phyloP scores from a whole-genome alignment of 177 flowering plant species.

The Vitis hybrid region DNA sequence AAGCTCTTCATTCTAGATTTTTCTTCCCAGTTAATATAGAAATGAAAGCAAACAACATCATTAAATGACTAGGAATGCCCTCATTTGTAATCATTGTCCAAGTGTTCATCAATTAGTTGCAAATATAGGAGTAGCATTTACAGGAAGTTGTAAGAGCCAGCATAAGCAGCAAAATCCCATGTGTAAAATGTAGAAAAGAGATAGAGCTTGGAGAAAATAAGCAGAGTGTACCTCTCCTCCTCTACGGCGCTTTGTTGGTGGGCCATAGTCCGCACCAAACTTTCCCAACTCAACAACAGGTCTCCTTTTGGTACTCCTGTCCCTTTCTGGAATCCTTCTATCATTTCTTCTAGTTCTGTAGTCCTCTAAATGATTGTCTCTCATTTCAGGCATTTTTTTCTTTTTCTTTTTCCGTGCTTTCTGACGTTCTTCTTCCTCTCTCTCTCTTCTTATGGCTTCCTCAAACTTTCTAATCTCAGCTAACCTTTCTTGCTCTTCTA shows the following conservation, averaged over 20 bases:
- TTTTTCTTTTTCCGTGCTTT: constrained; percentile 68
- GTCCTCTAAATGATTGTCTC: constrained; percentile 60
- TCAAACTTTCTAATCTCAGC: constrained; percentile 54
- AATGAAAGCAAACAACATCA: too few species aligned
- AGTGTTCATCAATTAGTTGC: too few species aligned
- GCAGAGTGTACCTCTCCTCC: constrained; percentile 79
- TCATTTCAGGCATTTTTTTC: constrained; percentile 47
- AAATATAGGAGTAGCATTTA: background rate
- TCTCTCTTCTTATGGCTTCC: constrained; percentile 56
- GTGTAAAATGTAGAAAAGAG: background rate
- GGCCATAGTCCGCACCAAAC: constrained; percentile 49
- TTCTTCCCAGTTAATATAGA: too few species aligned
- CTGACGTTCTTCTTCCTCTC: constrained; percentile 60
- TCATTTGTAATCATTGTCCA: too few species aligned
- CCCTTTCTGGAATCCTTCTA: constrained; percentile 53
- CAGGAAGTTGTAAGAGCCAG: background rate
- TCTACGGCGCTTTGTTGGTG: constrained; percentile 77
- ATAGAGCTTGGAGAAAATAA: background rate
- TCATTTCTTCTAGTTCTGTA: constrained; percentile 42
- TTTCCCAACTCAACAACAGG: constrained; percentile 46
- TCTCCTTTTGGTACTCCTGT: constrained; percentile 54
- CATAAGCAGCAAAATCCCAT: background rate
- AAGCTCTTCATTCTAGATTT: too few species aligned
- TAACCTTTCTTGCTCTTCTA: constrained; percentile 54
- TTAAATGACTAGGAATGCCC: too few species aligned